A percentile compares a stretch with the other conserved stretches of the same genome.
Conservation (phyloP, 345 rosid genomes). For the Turnera subulata region DNA sequence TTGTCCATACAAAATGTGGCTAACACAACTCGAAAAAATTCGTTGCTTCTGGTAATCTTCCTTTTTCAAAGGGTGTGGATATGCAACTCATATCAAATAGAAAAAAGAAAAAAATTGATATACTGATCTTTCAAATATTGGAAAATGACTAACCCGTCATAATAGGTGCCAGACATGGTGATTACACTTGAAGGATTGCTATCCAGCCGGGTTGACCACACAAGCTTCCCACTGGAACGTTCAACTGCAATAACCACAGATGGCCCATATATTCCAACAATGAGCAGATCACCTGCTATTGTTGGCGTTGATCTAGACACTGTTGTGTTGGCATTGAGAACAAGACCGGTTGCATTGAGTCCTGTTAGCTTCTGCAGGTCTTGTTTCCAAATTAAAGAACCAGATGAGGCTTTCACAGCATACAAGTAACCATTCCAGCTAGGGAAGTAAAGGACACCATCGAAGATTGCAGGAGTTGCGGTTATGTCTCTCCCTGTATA, state of each 20-base stretch:
- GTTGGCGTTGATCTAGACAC: constrained; percentile 29
- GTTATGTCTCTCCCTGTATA: not conserved
- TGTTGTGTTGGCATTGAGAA: constrained; percentile 9
- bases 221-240: constrained; percentile 20
- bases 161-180: constrained; percentile 32
- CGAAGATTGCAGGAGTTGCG: constrained; percentile 13
- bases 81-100: no score
- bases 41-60: no score
- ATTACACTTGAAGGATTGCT: constrained; percentile 10
- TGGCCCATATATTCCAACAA: constrained; percentile 27
- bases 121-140: not conserved
- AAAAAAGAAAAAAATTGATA: not conserved
- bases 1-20: no score
- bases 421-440: constrained; percentile 31
- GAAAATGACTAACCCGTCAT: constrained; percentile 17
- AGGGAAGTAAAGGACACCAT: constrained; percentile 27
- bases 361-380: constrained; percentile 8
- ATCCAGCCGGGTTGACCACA: constrained; percentile 26
- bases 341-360: not conserved
- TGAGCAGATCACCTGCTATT: constrained; percentile 18
- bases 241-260: constrained; percentile 24
- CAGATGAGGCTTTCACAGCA: constrained; percentile 22
- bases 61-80: no score
- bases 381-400: constrained; percentile 25
- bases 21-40: no score